Conservation (phyloP, 768 basidiomycete genomes). For the Leucocoprinus leucothites region DNA sequence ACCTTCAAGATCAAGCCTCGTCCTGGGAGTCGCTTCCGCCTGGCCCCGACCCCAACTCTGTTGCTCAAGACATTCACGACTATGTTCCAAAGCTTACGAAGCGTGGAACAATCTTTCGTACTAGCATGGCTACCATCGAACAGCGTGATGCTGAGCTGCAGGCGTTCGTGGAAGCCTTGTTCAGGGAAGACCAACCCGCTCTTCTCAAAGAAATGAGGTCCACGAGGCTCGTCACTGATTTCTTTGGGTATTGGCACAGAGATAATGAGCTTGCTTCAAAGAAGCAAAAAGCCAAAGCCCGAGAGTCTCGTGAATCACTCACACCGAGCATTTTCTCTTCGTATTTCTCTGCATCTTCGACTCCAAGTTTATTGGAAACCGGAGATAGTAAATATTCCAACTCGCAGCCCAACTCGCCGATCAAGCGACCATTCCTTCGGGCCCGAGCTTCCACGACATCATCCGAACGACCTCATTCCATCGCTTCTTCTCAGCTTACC, state of each 20-base stretch:
- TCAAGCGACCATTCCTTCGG: constrained; percentile 10
- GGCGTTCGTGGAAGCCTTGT: constrained; percentile 56
- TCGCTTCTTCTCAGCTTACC: constrained; percentile 17
- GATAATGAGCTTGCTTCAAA: constrained; percentile 62
- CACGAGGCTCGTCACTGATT: constrained; percentile 59
- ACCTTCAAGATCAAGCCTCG: constrained; percentile 69
- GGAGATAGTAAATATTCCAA: constrained; percentile 15
- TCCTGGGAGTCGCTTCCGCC: constrained; percentile 86
- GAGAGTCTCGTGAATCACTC: constrained; percentile 39
- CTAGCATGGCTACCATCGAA: constrained; percentile 62
- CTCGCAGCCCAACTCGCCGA: constrained; percentile 18
- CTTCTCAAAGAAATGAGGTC: constrained; percentile 65
- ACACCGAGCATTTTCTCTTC: constrained; percentile 54
- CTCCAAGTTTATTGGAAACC: constrained; percentile 15
- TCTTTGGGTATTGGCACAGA: constrained; percentile 76
- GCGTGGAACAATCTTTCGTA: constrained; percentile 70
- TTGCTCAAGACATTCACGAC: constrained; percentile 66
- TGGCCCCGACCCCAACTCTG: constrained; percentile 73
- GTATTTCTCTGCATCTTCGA: constrained; percentile 54
- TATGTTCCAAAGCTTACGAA: constrained; percentile 66
- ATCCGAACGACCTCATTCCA: constrained; percentile 11
- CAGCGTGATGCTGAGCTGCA: constrained; percentile 60
- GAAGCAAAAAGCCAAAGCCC: constrained; percentile 20
- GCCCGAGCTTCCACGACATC: constrained; percentile 2
- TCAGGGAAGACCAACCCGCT: constrained; percentile 57